These are phyloP conservation scores for Globisporangium okanoganense DNA, from an alignment of 352 stramenopile genomes.

Conservation along the genomic window DNA sequence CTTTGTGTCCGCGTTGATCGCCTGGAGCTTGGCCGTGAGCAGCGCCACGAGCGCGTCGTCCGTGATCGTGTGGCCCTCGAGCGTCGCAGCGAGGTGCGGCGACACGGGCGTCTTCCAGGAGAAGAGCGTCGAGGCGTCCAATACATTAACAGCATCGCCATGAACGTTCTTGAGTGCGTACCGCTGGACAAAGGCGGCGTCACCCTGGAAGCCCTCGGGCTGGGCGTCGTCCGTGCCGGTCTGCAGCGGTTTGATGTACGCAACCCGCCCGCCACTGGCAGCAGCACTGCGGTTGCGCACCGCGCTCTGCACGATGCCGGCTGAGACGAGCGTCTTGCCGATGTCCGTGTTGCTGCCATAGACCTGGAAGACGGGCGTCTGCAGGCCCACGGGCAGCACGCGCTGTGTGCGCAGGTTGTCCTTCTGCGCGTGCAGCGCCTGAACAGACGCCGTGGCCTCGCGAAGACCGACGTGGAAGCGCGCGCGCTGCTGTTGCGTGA, in stretches of 20 bases:
- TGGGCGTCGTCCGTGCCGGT: constrained; percentile 78
- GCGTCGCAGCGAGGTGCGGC: constrained; percentile 89
- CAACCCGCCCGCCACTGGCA: constrained; percentile 22
- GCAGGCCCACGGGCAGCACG: constrained; percentile 43
- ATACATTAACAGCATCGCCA: constrained; percentile 4
- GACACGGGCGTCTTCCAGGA: constrained; percentile 93
- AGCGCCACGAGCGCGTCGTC: constrained; percentile 84
- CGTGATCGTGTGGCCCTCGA: constrained; percentile 85
- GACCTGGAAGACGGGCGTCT: constrained; percentile 84
- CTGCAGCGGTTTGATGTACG: constrained; percentile 97
- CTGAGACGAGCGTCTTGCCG: constrained; percentile 95
- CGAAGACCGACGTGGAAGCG: constrained; percentile 49
- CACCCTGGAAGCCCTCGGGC: constrained; percentile 51
- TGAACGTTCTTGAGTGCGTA: constrained; percentile 22
- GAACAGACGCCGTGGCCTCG: constrained; percentile 23
- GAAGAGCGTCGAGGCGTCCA: constrained; percentile 88
- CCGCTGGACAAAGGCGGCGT: constrained; percentile 83
- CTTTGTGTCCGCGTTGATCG: constrained; percentile 28
- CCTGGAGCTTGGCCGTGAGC: constrained; percentile 53
- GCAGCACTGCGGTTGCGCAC: constrained; percentile 16
- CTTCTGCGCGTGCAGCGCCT: constrained; percentile 41
- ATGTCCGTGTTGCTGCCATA: constrained; percentile 98
- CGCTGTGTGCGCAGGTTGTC: constrained; percentile 49
- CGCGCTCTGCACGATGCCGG: constrained; percentile 86
- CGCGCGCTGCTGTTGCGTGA: not conserved